Evolutionary conservation across 768 basidiomycete species (phyloP).

Genomic region (Pleurotus cornucopiae): DNA sequence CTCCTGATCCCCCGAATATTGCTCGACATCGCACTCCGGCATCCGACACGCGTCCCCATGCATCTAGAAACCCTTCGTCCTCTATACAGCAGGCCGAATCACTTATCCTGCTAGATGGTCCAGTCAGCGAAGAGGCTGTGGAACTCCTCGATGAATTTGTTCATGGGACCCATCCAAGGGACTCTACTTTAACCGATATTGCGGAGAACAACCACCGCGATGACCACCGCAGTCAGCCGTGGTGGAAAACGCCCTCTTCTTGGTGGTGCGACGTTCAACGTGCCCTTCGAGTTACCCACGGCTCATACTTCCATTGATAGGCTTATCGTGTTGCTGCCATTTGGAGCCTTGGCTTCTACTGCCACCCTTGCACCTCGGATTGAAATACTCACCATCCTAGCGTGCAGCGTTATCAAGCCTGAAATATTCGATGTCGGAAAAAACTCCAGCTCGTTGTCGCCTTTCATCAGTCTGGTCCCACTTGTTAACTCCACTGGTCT

Average conservation of each 20-base stretch:
- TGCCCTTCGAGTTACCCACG: background rate
- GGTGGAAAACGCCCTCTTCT: slow-evolving; percentile 75
- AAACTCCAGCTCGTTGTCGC: background rate
- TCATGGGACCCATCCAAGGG: slow-evolving; percentile 33
- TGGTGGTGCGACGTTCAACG: slow-evolving; percentile 45
- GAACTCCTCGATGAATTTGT: slow-evolving; percentile 45
- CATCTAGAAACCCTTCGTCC: slow-evolving; percentile 12
- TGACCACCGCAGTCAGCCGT: slow-evolving; percentile 40
- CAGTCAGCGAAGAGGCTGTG: slow-evolving; percentile 39
- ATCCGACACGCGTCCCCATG: slow-evolving; percentile 12
- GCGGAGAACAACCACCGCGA: slow-evolving; percentile 7
- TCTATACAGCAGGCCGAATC: slow-evolving; percentile 25
- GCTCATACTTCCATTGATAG: slow-evolving; percentile 29
- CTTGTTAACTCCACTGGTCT: background rate
- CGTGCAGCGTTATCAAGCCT: slow-evolving; percentile 63
- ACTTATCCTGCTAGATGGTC: slow-evolving; percentile 39
- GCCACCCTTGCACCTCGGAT: slow-evolving; percentile 66
- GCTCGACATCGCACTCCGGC: slow-evolving; percentile 11
- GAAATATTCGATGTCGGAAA: slow-evolving; percentile 18
- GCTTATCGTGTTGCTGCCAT: slow-evolving; percentile 50
- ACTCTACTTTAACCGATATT: slow-evolving; percentile 24
- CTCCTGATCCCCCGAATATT: background rate
- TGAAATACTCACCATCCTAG: slow-evolving; percentile 71
- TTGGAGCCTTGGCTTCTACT: slow-evolving; percentile 51
- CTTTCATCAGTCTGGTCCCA: background rate